These are phyloP conservation scores for Pluteus cervinus DNA, from an alignment of 768 basidiomycete genomes.

Conservation along the genomic window DNA sequence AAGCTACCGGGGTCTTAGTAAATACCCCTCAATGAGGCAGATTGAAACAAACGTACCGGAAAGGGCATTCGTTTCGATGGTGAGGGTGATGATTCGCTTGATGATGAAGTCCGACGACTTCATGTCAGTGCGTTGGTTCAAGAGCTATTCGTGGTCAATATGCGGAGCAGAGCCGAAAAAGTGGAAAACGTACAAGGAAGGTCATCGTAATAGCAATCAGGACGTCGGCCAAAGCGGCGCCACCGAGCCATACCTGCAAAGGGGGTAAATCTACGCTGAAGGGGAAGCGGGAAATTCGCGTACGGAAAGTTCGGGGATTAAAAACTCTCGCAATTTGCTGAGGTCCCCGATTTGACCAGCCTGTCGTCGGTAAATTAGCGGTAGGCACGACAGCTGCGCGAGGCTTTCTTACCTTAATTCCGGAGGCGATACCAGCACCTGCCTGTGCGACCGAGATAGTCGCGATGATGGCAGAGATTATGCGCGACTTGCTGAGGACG, in stretches of 20 bases:
- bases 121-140: conserved; percentile 3
- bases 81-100: conserved; percentile 8
- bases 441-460: too few species aligned
- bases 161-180: neutral
- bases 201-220: conserved; percentile 9
- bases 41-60: conserved; percentile 6
- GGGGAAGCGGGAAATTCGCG: neutral
- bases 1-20: neutral
- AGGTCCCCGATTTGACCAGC: too few species aligned
- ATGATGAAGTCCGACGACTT: conserved; percentile 8
- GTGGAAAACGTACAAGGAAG: conserved; percentile 2
- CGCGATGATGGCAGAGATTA: conserved; percentile 6
- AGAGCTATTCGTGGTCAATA: neutral
- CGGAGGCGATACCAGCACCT: too few species aligned
- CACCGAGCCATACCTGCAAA: conserved; percentile 8
- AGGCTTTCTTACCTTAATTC: too few species aligned
- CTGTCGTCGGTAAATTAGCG: too few species aligned
- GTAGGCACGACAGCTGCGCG: too few species aligned
- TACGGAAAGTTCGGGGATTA: too few species aligned
- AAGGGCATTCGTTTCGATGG: conserved; percentile 9
- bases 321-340: too few species aligned
- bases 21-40: neutral
- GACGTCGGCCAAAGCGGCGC: conserved; percentile 8
- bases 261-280: neutral
- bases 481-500: conserved; percentile 6